Base-by-base conservation (phyloP, 73 alveolate genomes). In the Diophrys appendiculata region DNA sequence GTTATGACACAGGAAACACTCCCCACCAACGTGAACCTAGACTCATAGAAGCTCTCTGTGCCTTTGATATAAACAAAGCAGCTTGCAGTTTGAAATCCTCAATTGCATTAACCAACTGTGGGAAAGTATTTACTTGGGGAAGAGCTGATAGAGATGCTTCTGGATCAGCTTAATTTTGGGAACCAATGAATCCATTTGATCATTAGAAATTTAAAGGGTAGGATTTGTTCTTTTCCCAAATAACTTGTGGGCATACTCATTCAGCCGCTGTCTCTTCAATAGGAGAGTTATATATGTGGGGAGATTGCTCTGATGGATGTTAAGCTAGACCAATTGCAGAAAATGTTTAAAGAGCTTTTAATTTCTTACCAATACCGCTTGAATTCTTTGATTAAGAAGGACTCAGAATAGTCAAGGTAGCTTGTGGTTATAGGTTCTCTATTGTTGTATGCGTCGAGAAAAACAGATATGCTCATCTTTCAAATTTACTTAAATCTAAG, bases 271-370 rank as follows among this genome's bases (percentile, higher is more conserved):
- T 85, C 26, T 68, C 88, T 25, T 70, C 84, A 0, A 54, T 33
- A 25, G 93, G 93, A n/a, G 73, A 76, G 23, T 53, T 85, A 8
- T 86, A 65, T 53, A 86, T 86, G 93, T 86, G 93, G 93, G 93
- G 93, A 25, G 90, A 79, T 30, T 25, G 73, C n/a, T 52, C 89
- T 0, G 78, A 71, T 18, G 93, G 90, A 2, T 79, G 89, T 31
- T 65, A 78, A 64, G 93, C 89, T 0, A 86, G 93, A 67, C 89
- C 87, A 30, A 81, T 81, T 22, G 69, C 85, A 25, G 87, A 78
- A 27, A 22, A 54, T 33, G 27, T 72, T 29, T 70, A 69, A 1
- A 71, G 76, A 30, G 35, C 33, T 52, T 29, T 68, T 65, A 35
- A 80, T 1, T 72, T n/a, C 52, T 52, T 72, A 1, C 73, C 71